Conservation (phyloP, 805 yeast genomes). For the Candida maesae region DNA sequence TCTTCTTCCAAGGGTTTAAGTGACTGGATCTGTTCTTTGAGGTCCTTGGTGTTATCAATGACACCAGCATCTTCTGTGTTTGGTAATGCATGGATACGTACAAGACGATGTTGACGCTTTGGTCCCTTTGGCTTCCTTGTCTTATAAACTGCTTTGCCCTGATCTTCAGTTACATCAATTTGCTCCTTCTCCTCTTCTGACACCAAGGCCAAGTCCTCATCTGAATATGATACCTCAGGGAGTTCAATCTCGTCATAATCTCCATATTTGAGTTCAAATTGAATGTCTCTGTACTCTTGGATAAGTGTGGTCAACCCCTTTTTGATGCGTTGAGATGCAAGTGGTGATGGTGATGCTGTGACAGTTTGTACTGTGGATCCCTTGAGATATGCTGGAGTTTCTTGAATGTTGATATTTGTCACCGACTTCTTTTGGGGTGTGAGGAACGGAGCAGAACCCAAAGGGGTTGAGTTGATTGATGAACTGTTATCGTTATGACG, state of each 20-base stretch:
- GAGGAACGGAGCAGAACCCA: slow-evolving; percentile 5
- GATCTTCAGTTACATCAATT: slow-evolving; percentile 10
- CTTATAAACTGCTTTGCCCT: slow-evolving; percentile 18
- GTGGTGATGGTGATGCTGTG: slow-evolving; percentile 28
- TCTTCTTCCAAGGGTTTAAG: slow-evolving; percentile 10
- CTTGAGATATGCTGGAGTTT: slow-evolving; percentile 46
- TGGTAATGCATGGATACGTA: slow-evolving; percentile 24
- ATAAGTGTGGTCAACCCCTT: slow-evolving; percentile 43
- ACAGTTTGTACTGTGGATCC: slow-evolving; percentile 1
- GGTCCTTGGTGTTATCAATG: slow-evolving; percentile 25
- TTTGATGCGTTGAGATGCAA: slow-evolving; percentile 25
- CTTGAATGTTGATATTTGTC: slow-evolving; percentile 4
- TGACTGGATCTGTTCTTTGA: slow-evolving; percentile 19
- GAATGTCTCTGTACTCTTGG: slow-evolving; percentile 40
- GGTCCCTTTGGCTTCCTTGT: slow-evolving; percentile 29
- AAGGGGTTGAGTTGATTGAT: no score
- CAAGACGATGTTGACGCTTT: slow-evolving; percentile 31
- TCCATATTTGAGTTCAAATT: slow-evolving; percentile 26
- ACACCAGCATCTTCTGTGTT: slow-evolving; percentile 31
- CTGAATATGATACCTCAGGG: slow-evolving; percentile 18
- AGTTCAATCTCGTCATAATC: slow-evolving; percentile 20
- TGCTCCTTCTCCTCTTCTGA: slow-evolving; percentile 15
- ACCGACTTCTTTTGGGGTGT: slow-evolving; percentile 20
- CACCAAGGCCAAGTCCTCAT: slow-evolving; percentile 17
- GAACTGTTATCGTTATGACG: no score